Percentiles rank a stretch among this genome's conserved stretches.
These are phyloP conservation scores for Diaporthe eres DNA, from an alignment of 2,329 filamentous ascomycete genomes.

Conservation along the genomic window DNA sequence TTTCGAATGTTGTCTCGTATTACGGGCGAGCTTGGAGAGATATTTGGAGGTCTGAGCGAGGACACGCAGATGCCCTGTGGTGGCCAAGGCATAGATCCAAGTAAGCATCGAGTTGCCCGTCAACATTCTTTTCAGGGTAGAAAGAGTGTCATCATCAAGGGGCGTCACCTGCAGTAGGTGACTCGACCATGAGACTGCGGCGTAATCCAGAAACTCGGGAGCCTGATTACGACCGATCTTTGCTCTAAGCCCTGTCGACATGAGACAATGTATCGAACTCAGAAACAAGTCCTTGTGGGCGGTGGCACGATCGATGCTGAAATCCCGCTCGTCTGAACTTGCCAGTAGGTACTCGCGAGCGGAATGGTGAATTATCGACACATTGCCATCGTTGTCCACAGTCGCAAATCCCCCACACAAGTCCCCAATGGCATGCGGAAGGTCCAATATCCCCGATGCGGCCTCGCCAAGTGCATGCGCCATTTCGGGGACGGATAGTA, in stretches of 20 bases:
- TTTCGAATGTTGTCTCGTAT: background rate
- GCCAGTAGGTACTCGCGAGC: slow-evolving; percentile 15
- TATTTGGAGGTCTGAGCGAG: background rate
- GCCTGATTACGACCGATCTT: background rate
- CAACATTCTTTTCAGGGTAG: background rate
- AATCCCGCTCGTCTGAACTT: background rate
- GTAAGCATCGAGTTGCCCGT: background rate
- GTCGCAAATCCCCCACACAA: slow-evolving; percentile 38
- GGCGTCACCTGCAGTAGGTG: background rate
- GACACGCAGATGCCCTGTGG: background rate
- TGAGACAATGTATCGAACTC: background rate
- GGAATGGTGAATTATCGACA: slow-evolving; percentile 10
- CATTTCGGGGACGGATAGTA: background rate
- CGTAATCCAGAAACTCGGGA: background rate
- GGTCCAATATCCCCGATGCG: background rate
- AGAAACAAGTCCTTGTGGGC: slow-evolving; percentile 12
- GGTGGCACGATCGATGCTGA: background rate
- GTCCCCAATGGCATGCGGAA: slow-evolving; percentile 29
- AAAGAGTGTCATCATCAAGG: background rate
- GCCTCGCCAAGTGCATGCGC: background rate
- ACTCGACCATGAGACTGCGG: background rate
- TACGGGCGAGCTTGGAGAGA: background rate
- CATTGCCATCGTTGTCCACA: slow-evolving; percentile 20
- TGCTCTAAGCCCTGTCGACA: background rate
- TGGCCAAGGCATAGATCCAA: background rate